Base-by-base conservation (phyloP, 1,284 basidiomycete species). In the Exobasidium rhododendri region DNA sequence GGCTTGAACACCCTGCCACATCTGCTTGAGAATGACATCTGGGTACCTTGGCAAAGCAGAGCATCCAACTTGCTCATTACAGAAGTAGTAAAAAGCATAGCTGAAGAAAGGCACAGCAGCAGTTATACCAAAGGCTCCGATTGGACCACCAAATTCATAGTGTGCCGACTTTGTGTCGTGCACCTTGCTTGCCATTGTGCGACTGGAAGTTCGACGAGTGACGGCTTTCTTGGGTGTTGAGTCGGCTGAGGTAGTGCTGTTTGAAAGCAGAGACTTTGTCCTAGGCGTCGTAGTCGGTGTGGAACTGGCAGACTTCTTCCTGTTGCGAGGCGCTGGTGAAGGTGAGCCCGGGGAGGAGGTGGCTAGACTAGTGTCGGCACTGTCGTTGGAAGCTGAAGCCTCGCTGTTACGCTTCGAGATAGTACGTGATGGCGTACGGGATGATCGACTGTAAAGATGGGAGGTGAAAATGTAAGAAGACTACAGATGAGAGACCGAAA, bases 81-180 rank as follows among this genome's bases (percentile, higher is more conserved):
- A 97, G 20, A 85, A 86, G 80, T 89, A 93, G 82, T 87, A 93
- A 65, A 97, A 86, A 2, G 85, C 84, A 76, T 96, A 96, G 30
- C 87, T 84, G 66, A 87, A 82, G 68, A 87, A 70, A 0, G 94
- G 93, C 2, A 92, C 88, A 22, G 85, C 83, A 54, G 91, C 52
- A 17, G 88, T 86, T 74, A 97, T 85, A 65, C 87, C 83, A 46
- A 88, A 76, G 0, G 92, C 89, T 22, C 93, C 92, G 3, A 85
- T 83, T 2, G 91, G 91, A 0, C 93, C 94, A 60, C 91, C 81
- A 80, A 97, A 97, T 79, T 96, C 92, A 79, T 88, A 90, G 52
- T 85, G 81, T 0, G 83, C 86, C 22, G 82, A 82, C 53, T 71
- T 73, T n/a, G 65, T 55, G 26, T 45, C 28, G 26, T 17, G 49